phyloP scores from a whole-genome alignment of 495 filamentous ascomycete species.

The Stereocaulon alpinum region DNA sequence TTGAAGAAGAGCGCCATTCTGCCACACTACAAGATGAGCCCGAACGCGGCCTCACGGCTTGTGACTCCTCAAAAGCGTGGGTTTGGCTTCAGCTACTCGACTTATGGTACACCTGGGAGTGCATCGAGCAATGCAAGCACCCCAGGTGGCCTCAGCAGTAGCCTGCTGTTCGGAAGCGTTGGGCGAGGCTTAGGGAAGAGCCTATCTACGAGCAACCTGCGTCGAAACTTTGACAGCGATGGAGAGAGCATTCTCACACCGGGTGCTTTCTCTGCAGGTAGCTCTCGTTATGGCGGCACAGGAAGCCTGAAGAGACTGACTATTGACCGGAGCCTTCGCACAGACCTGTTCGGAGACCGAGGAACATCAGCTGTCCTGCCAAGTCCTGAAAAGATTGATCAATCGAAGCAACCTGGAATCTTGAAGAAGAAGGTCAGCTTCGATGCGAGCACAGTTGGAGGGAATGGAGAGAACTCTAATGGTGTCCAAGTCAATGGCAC shows the following conservation, averaged over 20 bases:
- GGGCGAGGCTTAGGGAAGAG: conserved; percentile 43
- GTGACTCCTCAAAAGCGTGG: conserved; percentile 69
- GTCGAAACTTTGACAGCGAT: conserved; percentile 51
- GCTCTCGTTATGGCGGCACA: conserved; percentile 47
- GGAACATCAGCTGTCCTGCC: conserved; percentile 33
- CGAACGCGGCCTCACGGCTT: conserved; percentile 62
- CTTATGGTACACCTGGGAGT: conserved; percentile 71
- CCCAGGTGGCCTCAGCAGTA: conserved; percentile 52
- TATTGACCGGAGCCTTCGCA: conserved; percentile 75
- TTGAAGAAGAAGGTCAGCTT: conserved; percentile 86
- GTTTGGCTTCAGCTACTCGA: conserved; percentile 84
- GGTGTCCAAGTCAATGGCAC: conserved; percentile 23
- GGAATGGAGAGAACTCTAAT: conserved; percentile 27
- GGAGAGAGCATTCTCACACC: conserved; percentile 78
- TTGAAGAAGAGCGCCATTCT: conserved; percentile 64
- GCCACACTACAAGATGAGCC: conserved; percentile 82
- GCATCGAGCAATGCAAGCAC: conserved; percentile 56
- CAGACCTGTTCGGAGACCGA: conserved; percentile 54
- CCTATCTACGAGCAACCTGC: conserved; percentile 56
- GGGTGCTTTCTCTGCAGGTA: conserved; percentile 68
- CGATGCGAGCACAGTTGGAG: conserved; percentile 47
- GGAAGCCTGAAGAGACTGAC: conserved; percentile 77
- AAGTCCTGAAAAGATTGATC: conserved; percentile 27
- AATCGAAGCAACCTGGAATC: conserved; percentile 30
- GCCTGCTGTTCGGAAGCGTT: conserved; percentile 54